Evolutionary conservation across 805 yeast species (phyloP), one percentile per base, ranked within the genome.

Genomic region (Lipomyces mesembrius): DNA sequence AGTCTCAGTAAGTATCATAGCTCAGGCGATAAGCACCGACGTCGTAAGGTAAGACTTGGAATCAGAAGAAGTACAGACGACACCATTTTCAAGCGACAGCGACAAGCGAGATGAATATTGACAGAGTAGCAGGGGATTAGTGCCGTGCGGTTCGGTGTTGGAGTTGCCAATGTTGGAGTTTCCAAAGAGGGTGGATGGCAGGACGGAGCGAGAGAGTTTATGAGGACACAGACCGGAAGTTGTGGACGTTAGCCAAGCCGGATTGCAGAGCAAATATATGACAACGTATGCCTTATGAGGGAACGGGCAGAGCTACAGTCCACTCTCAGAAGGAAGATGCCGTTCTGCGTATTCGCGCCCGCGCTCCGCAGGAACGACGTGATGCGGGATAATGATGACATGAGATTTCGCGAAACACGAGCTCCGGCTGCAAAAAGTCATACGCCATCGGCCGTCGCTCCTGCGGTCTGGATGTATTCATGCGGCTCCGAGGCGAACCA

Each of bases 401-500:
- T 25, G 27, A 17, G 49, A 43, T 17, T 43, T 43, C 8, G 49
- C 49, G 49, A 43, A 43, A 43, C 22, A 43, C 32, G 6, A 29
- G 32, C 7, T 29, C 6, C 5, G 32, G 32, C 32, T 29, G 7
- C 32, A 29, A 37, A 5, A 37, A 37, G 17, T 14, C 39, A 11
- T 14, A 37, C 17, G 39, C 12, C 39, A 37, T 5, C 39, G 39
- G 39, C 14, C 17, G 39, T 14, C 5, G 17, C 1, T 11, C 39
- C 39, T 11, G 39, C 39, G 39, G 39, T 37, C 39, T 14, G 6
- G 9, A 1, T 6, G 22, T 22, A 43, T 43, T 43, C 22, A n/a
- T 43, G 49, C 49, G 49, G 49, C 49, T 43, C 22, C 49, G n/a
- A 39, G 2, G 49, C 49, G 20, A 53, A 53, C 57, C 57, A 53